phyloP scores from a whole-genome alignment of 2,329 filamentous ascomycete genomes.

The Leptographium wingfieldii region DNA sequence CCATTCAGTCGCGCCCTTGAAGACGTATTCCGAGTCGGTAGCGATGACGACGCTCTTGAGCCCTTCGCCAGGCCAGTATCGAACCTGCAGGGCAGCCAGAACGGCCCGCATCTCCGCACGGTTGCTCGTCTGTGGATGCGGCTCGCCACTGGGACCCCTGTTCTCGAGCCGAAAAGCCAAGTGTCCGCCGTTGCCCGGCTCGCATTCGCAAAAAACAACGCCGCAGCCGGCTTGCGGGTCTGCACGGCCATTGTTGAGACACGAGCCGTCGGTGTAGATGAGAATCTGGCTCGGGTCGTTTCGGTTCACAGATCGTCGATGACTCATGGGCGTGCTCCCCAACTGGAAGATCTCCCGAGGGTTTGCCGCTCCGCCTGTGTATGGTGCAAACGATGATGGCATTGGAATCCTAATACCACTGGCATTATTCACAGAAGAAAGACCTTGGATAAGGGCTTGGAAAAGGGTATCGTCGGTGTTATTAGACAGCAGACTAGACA shows the following conservation, averaged over 20 bases:
- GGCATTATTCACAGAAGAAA: too few relatives aligned
- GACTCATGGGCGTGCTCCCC: background rate
- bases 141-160: conserved; percentile 21
- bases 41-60: conserved; percentile 30
- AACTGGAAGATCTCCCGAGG: background rate
- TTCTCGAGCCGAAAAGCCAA: conserved; percentile 20
- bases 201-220: conserved; percentile 14
- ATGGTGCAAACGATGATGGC: background rate
- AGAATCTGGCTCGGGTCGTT: background rate
- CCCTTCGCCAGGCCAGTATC: conserved; percentile 26
- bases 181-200: conserved; percentile 9
- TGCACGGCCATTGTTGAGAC: conserved; percentile 20
- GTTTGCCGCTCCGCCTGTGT: background rate
- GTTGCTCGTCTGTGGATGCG: conserved; percentile 26
- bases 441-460: too few relatives aligned
- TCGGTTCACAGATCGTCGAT: background rate
- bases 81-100: conserved; percentile 30
- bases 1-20: conserved; percentile 26
- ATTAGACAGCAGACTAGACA: too few relatives aligned
- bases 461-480: too few relatives aligned
- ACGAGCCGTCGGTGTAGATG: conserved; percentile 21
- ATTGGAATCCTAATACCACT: background rate
- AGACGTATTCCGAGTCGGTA: conserved; percentile 34
- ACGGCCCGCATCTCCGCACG: conserved; percentile 33
- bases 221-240: conserved; percentile 15